Base-by-base conservation (phyloP, 1,284 basidiomycete species). In the Tilletia indica region DNA sequence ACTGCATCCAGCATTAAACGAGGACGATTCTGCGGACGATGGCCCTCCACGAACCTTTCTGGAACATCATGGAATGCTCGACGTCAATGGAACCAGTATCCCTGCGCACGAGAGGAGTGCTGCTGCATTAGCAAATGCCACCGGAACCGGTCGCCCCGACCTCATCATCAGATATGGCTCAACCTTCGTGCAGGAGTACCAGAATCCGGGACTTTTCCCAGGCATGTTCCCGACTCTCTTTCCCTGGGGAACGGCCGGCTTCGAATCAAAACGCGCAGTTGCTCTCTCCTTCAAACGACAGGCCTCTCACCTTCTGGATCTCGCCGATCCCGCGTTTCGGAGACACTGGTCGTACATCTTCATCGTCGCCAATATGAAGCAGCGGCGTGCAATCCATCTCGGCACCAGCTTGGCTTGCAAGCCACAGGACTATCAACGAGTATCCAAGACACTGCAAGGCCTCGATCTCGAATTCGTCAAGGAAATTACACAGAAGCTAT, bases 241-340 rank as follows among this genome's bases (percentile, higher is more conserved):
- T 54, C 51, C 51, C n/a, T 54, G 51, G 51, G 51, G 51, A n/a
- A 54, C 51, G n/a, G 51, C 8, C n/a, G 51, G 51, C 19, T 54
- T 54, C 16, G 51, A 54, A 54, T 19, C 16, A 6, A 4, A 4
- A 8, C 51, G 51, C 4, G 4, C 16, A 4, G 51, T 54, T 6
- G 8, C 51, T 19, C 25, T 54, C 19, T 54, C 51, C 19, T 31
- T 54, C 51, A 54, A 4, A 8, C 51, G 51, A 19, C 51, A 54
- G 19, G 4, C 51, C 51, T n/a, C 16, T 4, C 25, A 54, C 16
- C 51, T 54, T 54, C 51, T 54, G 8, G 51, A 54, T 19, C 51
- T 54, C 4, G 51, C 51, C 6, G 51, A 54, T n/a, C 4, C 4
- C 6, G 16, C 5, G 16, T 54, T 54, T 31, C 51, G 51, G 4